Percentiles rank a stretch among this genome's conserved stretches.
Conservation (phyloP, 768 basidiomycete species). For the Hirschioporus abietinus region DNA sequence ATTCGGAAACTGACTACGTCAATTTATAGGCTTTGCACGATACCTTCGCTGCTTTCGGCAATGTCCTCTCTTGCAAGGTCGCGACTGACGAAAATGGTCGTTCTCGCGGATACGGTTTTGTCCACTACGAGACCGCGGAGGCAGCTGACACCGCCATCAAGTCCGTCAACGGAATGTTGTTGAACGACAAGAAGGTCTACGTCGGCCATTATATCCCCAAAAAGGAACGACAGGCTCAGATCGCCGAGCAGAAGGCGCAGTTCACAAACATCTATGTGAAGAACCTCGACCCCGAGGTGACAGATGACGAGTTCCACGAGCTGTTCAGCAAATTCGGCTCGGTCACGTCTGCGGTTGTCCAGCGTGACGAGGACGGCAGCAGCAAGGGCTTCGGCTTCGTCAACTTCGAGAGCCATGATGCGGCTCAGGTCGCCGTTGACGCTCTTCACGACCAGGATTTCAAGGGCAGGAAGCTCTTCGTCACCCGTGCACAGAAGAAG, state of each 20-base stretch:
- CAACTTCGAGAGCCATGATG: conserved; percentile 91
- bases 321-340: conserved; percentile 74
- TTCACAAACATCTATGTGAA: conserved; percentile 99
- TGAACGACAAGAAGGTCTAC: conserved; percentile 99
- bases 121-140: conserved; percentile 98
- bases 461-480: conserved; percentile 88
- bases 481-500: conserved; percentile 97
- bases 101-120: conserved; percentile 97
- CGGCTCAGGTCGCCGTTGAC: conserved; percentile 87
- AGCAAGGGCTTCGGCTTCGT: conserved; percentile 99
- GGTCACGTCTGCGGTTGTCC: conserved; percentile 86
- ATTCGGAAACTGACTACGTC: conserved; percentile 5
- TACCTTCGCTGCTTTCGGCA: conserved; percentile 98
- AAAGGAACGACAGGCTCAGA: conserved; percentile 98
- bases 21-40: conserved; percentile 85
- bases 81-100: conserved; percentile 93
- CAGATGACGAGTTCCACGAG: conserved; percentile 79
- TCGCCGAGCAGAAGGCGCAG: conserved; percentile 95
- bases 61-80: conserved; percentile 98
- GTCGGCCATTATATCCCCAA: conserved; percentile 97
- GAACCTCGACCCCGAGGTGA: conserved; percentile 84
- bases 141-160: conserved; percentile 96
- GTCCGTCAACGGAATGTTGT: conserved; percentile 96
- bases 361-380: conserved; percentile 81
- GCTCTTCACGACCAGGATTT: conserved; percentile 79